These are phyloP conservation scores for Wickerhamiella vanderwaltii DNA, from an alignment of 805 yeast genomes.

Conservation along the genomic window DNA sequence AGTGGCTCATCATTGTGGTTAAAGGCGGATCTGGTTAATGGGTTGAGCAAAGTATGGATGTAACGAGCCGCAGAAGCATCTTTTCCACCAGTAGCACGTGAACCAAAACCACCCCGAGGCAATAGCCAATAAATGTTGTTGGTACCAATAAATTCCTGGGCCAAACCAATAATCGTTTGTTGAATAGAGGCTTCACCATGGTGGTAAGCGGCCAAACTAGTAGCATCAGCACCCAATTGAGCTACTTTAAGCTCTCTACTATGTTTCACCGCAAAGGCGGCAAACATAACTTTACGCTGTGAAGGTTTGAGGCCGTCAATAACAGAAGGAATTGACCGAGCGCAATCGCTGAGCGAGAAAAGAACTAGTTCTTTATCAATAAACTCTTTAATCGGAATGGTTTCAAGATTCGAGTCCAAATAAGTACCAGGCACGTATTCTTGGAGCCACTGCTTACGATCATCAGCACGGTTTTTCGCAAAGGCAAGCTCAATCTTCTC, in stretches of 20 bases:
- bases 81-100: conserved; percentile 93
- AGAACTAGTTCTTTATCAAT: conserved; percentile 89
- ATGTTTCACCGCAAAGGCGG: conserved; percentile 72
- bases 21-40: conserved; percentile 64
- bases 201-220: conserved; percentile 84
- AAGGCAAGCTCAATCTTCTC: conserved; percentile 80
- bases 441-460: conserved; percentile 92
- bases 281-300: conserved; percentile 84
- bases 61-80: conserved; percentile 98
- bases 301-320: conserved; percentile 96
- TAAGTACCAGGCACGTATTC: conserved; percentile 86
- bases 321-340: conserved; percentile 87
- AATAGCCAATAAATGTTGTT: conserved; percentile 72
- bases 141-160: conserved; percentile 89
- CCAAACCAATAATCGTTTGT: conserved; percentile 85
- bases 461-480: conserved; percentile 90
- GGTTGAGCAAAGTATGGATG: conserved; percentile 73
- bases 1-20: conserved; percentile 70
- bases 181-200: conserved; percentile 86
- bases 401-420: conserved; percentile 60
- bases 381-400: conserved; percentile 84
- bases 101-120: conserved; percentile 95
- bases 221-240: conserved; percentile 78
- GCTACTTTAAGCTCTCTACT: conserved; percentile 75
- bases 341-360: conserved; percentile 92